These are phyloP conservation scores for Kwoniella pini DNA, from an alignment of 768 basidiomycete genomes.

Conservation along the genomic window DNA sequence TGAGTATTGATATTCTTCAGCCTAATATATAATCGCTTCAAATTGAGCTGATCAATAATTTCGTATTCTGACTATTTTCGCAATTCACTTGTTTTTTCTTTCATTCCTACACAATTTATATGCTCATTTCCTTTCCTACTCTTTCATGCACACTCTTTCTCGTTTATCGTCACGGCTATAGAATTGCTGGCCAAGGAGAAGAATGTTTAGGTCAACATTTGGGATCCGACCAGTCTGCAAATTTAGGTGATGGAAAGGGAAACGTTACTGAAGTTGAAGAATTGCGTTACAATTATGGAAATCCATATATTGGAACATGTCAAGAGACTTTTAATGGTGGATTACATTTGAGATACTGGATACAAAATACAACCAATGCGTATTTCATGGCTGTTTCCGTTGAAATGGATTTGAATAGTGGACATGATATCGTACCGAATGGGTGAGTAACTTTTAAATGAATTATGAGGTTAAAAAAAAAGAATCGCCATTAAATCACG, in stretches of 20 bases:
- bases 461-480: background rate
- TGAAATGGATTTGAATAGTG: constrained; percentile 55
- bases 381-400: constrained; percentile 48
- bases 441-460: constrained; percentile 58
- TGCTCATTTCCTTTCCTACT: too few species aligned
- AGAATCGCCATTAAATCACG: too few species aligned
- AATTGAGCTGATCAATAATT: background rate
- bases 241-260: constrained; percentile 78
- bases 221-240: constrained; percentile 67
- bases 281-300: constrained; percentile 81
- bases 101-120: too few species aligned
- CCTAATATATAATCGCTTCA: background rate
- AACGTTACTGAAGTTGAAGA: constrained; percentile 73
- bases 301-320: constrained; percentile 79
- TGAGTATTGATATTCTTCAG: constrained; percentile 58
- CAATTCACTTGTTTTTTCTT: too few species aligned
- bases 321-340: constrained; percentile 82
- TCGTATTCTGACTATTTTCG: too few species aligned
- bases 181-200: constrained; percentile 64
- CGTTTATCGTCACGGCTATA: too few species aligned
- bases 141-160: too few species aligned
- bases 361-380: constrained; percentile 63
- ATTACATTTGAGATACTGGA: constrained; percentile 86
- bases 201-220: constrained; percentile 84
- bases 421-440: constrained; percentile 71